Evolutionary conservation across 805 yeast genomes (phyloP).

Genomic region (Komagataella mondaviorum): DNA sequence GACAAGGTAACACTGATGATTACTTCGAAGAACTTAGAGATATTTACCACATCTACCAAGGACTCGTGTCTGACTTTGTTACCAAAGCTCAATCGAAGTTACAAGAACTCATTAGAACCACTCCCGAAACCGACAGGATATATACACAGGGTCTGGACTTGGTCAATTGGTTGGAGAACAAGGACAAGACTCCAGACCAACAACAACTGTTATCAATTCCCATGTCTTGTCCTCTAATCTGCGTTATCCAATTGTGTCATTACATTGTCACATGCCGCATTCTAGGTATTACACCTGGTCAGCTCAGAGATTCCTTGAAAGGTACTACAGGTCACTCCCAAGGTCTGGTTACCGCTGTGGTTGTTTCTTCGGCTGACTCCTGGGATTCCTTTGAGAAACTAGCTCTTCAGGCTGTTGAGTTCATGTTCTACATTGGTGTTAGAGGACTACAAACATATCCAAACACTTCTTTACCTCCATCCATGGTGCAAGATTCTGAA

Average conservation of each 20-base stretch:
- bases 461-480: slow-evolving; percentile 86
- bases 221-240: slow-evolving; percentile 92
- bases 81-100: slow-evolving; percentile 56
- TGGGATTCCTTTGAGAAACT: slow-evolving; percentile 75
- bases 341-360: slow-evolving; percentile 87
- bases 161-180: slow-evolving; percentile 73
- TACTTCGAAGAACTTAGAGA: slow-evolving; percentile 94
- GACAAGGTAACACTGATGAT: slow-evolving; percentile 98
- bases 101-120: slow-evolving; percentile 51
- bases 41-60: slow-evolving; percentile 62
- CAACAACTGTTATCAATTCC: slow-evolving; percentile 87
- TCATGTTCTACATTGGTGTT: slow-evolving; percentile 87
- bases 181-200: slow-evolving; percentile 78
- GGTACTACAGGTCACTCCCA: slow-evolving; percentile 88
- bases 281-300: slow-evolving; percentile 83
- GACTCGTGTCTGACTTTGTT: slow-evolving; percentile 61
- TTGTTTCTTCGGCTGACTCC: slow-evolving; percentile 66
- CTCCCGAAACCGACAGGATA: slow-evolving; percentile 70
- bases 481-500: slow-evolving; percentile 81
- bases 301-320: slow-evolving; percentile 50
- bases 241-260: slow-evolving; percentile 90
- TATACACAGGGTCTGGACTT: slow-evolving; percentile 91
- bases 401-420: slow-evolving; percentile 66
- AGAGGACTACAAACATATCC: slow-evolving; percentile 88
- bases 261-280: slow-evolving; percentile 78